Evolutionary conservation across 78 protist genomes (phyloP).

Genomic region (Mantamonas sphyraenae): DNA sequence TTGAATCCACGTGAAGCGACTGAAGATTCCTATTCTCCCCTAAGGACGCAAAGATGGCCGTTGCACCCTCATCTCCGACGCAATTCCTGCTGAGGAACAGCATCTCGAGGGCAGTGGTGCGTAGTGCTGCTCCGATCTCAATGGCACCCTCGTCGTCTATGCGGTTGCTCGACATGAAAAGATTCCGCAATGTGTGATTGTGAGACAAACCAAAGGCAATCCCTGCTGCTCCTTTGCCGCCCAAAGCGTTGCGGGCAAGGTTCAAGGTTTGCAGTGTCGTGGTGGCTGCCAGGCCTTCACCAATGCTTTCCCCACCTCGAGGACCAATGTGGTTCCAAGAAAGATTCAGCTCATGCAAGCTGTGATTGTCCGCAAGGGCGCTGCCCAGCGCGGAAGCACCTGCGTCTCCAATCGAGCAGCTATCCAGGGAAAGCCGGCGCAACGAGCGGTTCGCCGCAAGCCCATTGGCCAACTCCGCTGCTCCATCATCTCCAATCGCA

Average conservation of each 20-base stretch:
- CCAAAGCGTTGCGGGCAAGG: constrained; percentile 16
- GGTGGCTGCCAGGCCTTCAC: not conserved
- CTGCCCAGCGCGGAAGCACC: constrained; percentile 16
- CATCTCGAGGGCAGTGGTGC: too few species aligned
- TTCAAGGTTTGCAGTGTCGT: not conserved
- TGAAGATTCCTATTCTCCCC: too few species aligned
- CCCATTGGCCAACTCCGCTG: too few species aligned
- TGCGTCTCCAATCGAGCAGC: not conserved
- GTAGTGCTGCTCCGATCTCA: not conserved
- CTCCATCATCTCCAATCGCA: too few species aligned
- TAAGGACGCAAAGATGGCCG: too few species aligned
- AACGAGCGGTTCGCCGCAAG: not conserved
- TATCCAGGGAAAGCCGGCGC: not conserved
- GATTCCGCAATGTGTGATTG: too few species aligned
- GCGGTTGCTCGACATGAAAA: not conserved
- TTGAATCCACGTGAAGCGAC: too few species aligned
- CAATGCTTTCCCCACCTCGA: not conserved
- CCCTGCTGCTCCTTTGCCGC: too few species aligned
- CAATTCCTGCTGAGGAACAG: too few species aligned
- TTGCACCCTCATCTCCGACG: too few species aligned
- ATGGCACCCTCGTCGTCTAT: not conserved
- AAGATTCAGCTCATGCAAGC: constrained; percentile 4
- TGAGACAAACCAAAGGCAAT: too few species aligned
- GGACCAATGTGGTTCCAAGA: constrained; percentile 4
- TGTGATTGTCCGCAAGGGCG: not conserved